These are phyloP conservation scores for Ophiocordyceps camponoti-saundersi DNA, from an alignment of 2,329 filamentous ascomycete species.

Conservation along the genomic window DNA sequence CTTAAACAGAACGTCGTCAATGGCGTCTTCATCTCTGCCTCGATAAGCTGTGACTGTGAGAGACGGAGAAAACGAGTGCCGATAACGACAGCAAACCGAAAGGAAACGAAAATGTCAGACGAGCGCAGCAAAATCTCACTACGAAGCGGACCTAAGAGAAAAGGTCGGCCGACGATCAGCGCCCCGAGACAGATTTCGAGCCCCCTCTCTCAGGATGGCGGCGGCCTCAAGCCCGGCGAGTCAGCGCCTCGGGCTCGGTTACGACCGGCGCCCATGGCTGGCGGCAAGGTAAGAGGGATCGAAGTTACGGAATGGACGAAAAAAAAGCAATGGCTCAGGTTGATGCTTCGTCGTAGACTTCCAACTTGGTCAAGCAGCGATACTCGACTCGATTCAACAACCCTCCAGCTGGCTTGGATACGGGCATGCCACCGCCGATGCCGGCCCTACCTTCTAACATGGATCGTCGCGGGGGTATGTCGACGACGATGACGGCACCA, in stretches of 20 bases:
- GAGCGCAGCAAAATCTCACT: conserved; percentile 46
- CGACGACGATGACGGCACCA: conserved; percentile 4
- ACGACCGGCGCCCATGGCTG: conserved; percentile 30
- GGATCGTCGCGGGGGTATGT: conserved; percentile 19
- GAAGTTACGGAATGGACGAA: background rate
- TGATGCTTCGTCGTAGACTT: conserved; percentile 28
- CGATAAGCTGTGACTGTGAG: too few relatives aligned
- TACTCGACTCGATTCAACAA: conserved; percentile 90
- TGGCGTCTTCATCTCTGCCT: too few relatives aligned
- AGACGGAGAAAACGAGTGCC: background rate
- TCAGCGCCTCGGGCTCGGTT: conserved; percentile 20
- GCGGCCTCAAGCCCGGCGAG: conserved; percentile 14
- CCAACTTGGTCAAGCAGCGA: conserved; percentile 79
- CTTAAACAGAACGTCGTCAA: background rate
- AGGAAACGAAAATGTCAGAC: conserved; percentile 33
- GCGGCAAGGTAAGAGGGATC: conserved; percentile 31
- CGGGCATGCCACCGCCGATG: conserved; percentile 40
- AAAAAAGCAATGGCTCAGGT: background rate
- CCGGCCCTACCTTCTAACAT: conserved; percentile 44
- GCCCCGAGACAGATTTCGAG: conserved; percentile 45
- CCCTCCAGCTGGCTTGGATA: conserved; percentile 50
- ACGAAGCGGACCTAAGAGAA: conserved; percentile 42
- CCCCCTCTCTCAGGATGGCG: conserved; percentile 37
- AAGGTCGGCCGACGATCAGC: conserved; percentile 43
- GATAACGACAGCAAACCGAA: background rate